Evolutionary conservation across 2,329 filamentous ascomycete genomes (phyloP).

Genomic region (Orbilia javanica): DNA sequence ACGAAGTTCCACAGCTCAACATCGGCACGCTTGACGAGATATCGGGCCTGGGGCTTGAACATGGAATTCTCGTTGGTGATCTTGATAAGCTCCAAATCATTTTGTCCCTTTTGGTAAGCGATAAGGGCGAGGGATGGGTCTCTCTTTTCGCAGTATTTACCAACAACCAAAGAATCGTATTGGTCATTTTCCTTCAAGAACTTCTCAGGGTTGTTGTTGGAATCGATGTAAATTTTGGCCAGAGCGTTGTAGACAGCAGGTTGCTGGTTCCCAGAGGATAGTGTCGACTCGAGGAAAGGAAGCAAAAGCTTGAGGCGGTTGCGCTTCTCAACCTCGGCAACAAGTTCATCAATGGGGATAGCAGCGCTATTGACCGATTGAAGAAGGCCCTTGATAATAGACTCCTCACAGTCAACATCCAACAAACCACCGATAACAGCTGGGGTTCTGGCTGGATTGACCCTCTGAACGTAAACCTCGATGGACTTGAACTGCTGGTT

Average conservation of each 20-base stretch:
- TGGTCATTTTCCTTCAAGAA: constrained; percentile 98
- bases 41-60: constrained; percentile 97
- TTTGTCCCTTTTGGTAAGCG: constrained; percentile 95
- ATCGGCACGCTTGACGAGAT: constrained; percentile 90
- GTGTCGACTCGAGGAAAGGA: constrained; percentile 93
- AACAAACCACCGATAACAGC: constrained; percentile 92
- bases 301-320: constrained; percentile 95
- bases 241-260: constrained; percentile 97
- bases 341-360: constrained; percentile 94
- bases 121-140: constrained; percentile 96
- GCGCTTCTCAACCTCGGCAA: constrained; percentile 91
- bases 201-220: constrained; percentile 96
- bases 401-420: constrained; percentile 97
- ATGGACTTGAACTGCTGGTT: constrained; percentile 99
- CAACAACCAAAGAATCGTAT: constrained; percentile 90
- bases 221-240: constrained; percentile 99
- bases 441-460: constrained; percentile 91
- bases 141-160: constrained; percentile 99
- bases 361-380: constrained; percentile 83
- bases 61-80: constrained; percentile 99
- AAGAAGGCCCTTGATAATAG: constrained; percentile 92
- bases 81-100: constrained; percentile 95
- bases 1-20: constrained; percentile 94
- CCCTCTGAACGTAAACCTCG: constrained; percentile 95
- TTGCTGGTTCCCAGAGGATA: constrained; percentile 91